These are phyloP conservation scores for Paramecium caudatum DNA, from an alignment of 73 alveolate genomes.

Conservation along the genomic window DNA sequence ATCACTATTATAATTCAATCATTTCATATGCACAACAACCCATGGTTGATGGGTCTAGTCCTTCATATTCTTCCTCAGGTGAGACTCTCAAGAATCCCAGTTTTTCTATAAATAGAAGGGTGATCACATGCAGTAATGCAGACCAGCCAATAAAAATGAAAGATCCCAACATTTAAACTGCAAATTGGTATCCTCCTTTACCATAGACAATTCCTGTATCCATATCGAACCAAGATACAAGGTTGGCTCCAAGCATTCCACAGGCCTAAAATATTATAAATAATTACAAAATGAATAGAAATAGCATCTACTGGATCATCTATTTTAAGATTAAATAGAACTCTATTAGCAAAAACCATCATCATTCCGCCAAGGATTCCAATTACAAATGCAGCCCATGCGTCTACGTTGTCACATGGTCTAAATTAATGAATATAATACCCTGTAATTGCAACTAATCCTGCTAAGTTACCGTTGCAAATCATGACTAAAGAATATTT, in stretches of 20 bases:
- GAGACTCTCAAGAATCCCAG: neutral
- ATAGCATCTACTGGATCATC: conserved; percentile 86
- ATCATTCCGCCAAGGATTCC: conserved; percentile 78
- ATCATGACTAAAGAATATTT: conserved; percentile 69
- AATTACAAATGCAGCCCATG: conserved; percentile 79
- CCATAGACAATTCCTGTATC: conserved; percentile 63
- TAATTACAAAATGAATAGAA: conserved; percentile 74
- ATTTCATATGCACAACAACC: conserved; percentile 42
- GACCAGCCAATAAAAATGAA: conserved; percentile 51
- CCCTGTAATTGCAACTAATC: conserved; percentile 79
- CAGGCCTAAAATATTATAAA: conserved; percentile 39
- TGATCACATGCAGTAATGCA: conserved; percentile 8
- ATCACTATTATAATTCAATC: conserved; percentile 9
- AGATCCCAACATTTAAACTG: conserved; percentile 21
- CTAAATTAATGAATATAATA: neutral
- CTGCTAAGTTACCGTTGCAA: conserved; percentile 78
- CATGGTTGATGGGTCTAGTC: conserved; percentile 7
- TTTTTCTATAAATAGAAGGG: neutral
- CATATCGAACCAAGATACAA: conserved; percentile 53
- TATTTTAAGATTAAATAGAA: conserved; percentile 59
- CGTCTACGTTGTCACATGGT: conserved; percentile 73
- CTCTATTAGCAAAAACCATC: conserved; percentile 63
- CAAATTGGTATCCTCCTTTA: conserved; percentile 43
- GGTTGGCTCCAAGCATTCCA: conserved; percentile 77
- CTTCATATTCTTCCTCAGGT: conserved; percentile 39